Evolutionary conservation across 441 rosid genomes (phyloP).

Genomic region (Lagerstroemia fauriei): DNA sequence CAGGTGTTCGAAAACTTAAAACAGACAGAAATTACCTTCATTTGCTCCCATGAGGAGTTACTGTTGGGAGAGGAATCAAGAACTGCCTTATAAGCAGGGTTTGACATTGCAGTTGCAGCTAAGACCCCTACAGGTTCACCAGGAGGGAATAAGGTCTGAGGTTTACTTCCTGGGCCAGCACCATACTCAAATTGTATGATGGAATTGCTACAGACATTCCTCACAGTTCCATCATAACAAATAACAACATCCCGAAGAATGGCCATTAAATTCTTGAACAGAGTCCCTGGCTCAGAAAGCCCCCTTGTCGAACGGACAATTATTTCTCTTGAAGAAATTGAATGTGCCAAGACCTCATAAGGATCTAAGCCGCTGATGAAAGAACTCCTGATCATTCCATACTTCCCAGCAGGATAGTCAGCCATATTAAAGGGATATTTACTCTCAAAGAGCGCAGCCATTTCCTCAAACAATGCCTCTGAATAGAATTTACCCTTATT

Average conservation of each 20-base stretch:
- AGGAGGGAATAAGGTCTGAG: constrained; percentile 61
- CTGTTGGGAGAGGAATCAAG: constrained; percentile 90
- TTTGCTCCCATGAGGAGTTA: constrained; percentile 89
- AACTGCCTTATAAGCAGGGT: constrained; percentile 96
- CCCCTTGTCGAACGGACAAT: constrained; percentile 91
- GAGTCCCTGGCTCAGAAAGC: constrained; percentile 89
- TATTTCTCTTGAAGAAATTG: constrained; percentile 74
- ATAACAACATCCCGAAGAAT: constrained; percentile 85
- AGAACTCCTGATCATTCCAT: constrained; percentile 70
- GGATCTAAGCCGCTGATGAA: constrained; percentile 88
- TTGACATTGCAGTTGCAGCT: constrained; percentile 98
- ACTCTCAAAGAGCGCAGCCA: constrained; percentile 59
- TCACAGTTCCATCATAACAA: constrained; percentile 87
- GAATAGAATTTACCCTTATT: constrained; percentile 81
- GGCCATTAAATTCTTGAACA: constrained; percentile 95
- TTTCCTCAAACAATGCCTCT: constrained; percentile 70
- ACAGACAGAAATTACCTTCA: constrained; percentile 63
- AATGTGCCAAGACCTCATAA: constrained; percentile 85
- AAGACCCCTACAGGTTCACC: constrained; percentile 98
- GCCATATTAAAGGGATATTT: constrained; percentile 49
- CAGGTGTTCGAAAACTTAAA: neutral
- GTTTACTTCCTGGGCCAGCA: constrained; percentile 45
- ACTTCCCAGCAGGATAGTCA: constrained; percentile 66
- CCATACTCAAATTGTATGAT: constrained; percentile 83
- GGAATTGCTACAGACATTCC: constrained; percentile 80